Percentiles rank a stretch among this genome's conserved stretches.
These are phyloP conservation scores for Psilocybe cyanescens DNA, from an alignment of 768 basidiomycete species.

Conservation along the genomic window DNA sequence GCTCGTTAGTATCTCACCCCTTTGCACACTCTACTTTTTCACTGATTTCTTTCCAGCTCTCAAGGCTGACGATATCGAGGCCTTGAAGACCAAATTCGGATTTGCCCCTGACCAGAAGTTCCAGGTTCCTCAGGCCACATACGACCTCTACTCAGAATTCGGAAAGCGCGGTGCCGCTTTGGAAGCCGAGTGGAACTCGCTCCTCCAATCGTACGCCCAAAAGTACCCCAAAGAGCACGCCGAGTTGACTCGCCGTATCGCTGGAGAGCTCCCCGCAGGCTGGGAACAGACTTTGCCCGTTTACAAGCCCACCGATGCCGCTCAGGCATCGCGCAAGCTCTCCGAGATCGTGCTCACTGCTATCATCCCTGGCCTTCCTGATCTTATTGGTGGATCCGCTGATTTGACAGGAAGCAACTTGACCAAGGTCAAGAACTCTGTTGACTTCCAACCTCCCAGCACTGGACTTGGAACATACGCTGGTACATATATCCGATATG, in stretches of 20 bases:
- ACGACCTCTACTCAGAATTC: conserved; percentile 66
- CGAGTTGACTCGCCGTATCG: conserved; percentile 84
- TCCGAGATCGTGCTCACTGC: conserved; percentile 88
- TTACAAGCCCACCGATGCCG: conserved; percentile 82
- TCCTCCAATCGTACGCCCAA: conserved; percentile 69
- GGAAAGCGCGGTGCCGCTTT: conserved; percentile 75
- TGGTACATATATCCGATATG: conserved; percentile 93
- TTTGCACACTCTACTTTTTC: not conserved
- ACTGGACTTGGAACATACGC: conserved; percentile 83
- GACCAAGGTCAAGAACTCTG: conserved; percentile 81
- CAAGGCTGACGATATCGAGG: conserved; percentile 87
- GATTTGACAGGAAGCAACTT: conserved; percentile 93
- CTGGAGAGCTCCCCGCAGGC: conserved; percentile 78
- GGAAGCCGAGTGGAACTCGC: conserved; percentile 74
- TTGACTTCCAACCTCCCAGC: conserved; percentile 91
- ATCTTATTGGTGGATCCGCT: conserved; percentile 87
- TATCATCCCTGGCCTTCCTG: conserved; percentile 76
- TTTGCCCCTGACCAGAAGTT: conserved; percentile 82
- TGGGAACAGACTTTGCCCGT: conserved; percentile 89
- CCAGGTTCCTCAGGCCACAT: conserved; percentile 74
- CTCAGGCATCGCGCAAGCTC: conserved; percentile 90
- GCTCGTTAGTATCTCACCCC: conserved; percentile 65
- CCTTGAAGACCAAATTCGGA: conserved; percentile 83
- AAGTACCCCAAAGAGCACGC: conserved; percentile 85
- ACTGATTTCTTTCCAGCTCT: conserved; percentile 56